Percentiles rank a stretch among this genome's conserved stretches.
Conservation (phyloP, 345 rosid species). For the Moricandia arvensis region DNA sequence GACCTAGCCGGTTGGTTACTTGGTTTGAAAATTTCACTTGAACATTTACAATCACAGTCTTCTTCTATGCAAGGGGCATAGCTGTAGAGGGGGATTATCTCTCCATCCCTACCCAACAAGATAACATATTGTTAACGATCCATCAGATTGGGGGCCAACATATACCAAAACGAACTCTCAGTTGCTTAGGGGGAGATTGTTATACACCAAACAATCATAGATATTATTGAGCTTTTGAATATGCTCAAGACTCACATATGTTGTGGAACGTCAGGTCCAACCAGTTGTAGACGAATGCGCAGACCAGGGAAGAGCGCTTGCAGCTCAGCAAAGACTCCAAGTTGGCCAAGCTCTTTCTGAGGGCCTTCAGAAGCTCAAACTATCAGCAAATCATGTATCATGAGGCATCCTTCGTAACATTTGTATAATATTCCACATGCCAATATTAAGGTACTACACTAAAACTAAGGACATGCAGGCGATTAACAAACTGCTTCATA, state of each 20-base stretch:
- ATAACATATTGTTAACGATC: not conserved
- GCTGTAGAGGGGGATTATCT: constrained; percentile 44
- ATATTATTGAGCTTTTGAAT: not conserved
- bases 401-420: not conserved
- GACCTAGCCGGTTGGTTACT: constrained; percentile 14
- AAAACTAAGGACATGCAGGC: not conserved
- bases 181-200: not conserved
- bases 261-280: constrained; percentile 86
- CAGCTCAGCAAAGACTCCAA: constrained; percentile 81
- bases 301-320: constrained; percentile 72
- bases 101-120: constrained; percentile 57
- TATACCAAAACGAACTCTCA: not conserved
- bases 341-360: constrained; percentile 85
- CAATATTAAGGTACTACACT: not conserved
- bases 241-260: constrained; percentile 45
- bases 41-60: constrained; percentile 59
- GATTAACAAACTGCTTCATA: not conserved
- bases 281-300: constrained; percentile 51
- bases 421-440: not conserved
- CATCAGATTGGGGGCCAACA: not conserved
- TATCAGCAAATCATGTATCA: constrained; percentile 25
- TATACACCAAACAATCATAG: not conserved
- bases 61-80: constrained; percentile 55
- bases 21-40: constrained; percentile 30
- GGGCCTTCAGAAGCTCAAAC: constrained; percentile 62